Base-by-base conservation (phyloP, 2,329 filamentous ascomycete genomes). In the Blastomyces percursus region DNA sequence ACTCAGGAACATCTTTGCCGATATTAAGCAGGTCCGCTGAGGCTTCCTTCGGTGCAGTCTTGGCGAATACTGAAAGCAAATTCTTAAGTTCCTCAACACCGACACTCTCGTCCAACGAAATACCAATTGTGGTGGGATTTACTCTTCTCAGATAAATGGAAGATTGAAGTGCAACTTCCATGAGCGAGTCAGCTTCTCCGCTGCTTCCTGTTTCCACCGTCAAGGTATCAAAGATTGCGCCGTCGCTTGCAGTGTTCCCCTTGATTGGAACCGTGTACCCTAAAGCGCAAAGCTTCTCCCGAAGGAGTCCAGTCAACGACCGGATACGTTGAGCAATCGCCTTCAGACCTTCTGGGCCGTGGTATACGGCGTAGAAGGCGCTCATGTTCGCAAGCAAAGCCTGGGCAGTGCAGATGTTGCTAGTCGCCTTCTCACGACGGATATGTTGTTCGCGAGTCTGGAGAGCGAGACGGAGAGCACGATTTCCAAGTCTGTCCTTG, bases 401-500 rank as follows among this genome's bases (percentile, higher is more conserved):
- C 77, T 97, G 93, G 1, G 93, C 92, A 1, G 93, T 97, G 79
- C 93, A 97, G 64, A 96, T 92, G 72, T 97, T 97, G 80, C 91
- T 96, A 1, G 93, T 97, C 1, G 93, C 93, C 82, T 96, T 96
- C 75, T 97, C 93, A 71, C 93, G 85, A 67, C 93, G 85, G 73
- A 97, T 96, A 74, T 97, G 93, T 79, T 97, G 93, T 78, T 97
- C 93, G 69, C 93, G 83, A 11, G 93, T 96, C 77, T 97, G 93
- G 60, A 96, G 79, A 21, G 93, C 89, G 71, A 96, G 78, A 69
- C 93, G 84, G 67, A 95, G 86, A 5, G 92, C 93, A 14, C 83
- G 86, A 66, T 89, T 85, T 8, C 93, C 93, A 5, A 91, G 81
- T 61, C 93, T 84, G 72, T 97, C 93, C 76, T 95, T 96, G 59